phyloP scores from a whole-genome alignment of 192 early-diverging fungal genomes.

The Entophlyctis luteolus region DNA sequence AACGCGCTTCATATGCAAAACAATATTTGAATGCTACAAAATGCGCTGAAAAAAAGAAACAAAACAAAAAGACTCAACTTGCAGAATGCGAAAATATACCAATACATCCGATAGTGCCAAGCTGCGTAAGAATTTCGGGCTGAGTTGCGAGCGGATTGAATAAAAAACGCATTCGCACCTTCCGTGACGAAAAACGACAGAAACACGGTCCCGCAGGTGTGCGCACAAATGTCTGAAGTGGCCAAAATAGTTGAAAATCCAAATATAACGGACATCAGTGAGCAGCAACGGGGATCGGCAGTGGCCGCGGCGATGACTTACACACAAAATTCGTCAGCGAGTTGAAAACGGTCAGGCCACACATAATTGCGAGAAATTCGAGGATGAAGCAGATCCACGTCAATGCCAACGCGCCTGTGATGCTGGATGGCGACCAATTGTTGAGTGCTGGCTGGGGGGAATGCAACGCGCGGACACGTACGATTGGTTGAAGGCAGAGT shows the following conservation, averaged over 20 bases:
- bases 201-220: slow-evolving; percentile 32
- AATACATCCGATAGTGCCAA: slow-evolving; percentile 37
- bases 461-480: slow-evolving; percentile 4
- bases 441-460: too few relatives aligned
- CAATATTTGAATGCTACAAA: neutral
- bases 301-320: slow-evolving; percentile 11
- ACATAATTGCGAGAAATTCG: slow-evolving; percentile 34
- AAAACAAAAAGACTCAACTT: too few relatives aligned
- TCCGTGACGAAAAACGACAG: slow-evolving; percentile 33
- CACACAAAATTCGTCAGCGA: slow-evolving; percentile 25
- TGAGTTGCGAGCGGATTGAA: too few relatives aligned
- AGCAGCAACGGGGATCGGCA: neutral
- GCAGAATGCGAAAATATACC: slow-evolving; percentile 46
- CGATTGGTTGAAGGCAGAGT: slow-evolving; percentile 29
- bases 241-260: neutral
- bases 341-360: slow-evolving; percentile 38
- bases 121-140: neutral
- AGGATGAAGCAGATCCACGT: slow-evolving; percentile 41
- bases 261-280: neutral
- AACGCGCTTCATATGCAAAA: neutral
- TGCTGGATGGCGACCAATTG: slow-evolving; percentile 10
- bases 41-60: neutral
- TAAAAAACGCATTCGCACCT: too few relatives aligned
- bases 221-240: slow-evolving; percentile 24
- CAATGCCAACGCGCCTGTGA: slow-evolving; percentile 32